These are phyloP conservation scores for Boletus subparvulus DNA, from an alignment of 768 basidiomycete genomes.

Conservation along the genomic window DNA sequence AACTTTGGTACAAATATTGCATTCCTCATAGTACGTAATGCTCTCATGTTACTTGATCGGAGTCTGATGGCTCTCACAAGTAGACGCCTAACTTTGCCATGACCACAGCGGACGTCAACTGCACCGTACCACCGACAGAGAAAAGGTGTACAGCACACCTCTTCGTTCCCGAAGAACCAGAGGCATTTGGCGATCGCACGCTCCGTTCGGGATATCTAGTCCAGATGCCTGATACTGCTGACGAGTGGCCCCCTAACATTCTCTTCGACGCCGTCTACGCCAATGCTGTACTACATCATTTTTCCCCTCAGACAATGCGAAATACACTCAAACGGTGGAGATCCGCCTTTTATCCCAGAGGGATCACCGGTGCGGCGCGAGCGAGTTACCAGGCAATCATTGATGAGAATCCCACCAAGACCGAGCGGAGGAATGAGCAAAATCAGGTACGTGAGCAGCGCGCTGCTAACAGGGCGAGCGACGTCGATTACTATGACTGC, in stretches of 20 bases:
- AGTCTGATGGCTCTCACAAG: background rate
- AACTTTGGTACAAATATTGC: background rate
- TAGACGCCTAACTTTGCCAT: slow-evolving; percentile 11
- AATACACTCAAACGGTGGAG: background rate
- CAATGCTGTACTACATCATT: background rate
- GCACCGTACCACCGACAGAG: background rate
- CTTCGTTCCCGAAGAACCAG: background rate
- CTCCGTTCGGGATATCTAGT: background rate
- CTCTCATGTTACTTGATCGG: background rate
- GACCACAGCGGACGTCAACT: background rate
- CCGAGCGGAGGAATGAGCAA: background rate
- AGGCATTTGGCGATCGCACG: background rate
- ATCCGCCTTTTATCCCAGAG: background rate
- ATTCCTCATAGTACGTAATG: background rate
- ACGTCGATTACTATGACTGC: no score
- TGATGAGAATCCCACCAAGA: background rate
- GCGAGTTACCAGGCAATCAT: background rate
- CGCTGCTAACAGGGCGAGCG: background rate
- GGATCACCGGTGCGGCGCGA: background rate
- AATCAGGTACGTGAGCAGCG: background rate
- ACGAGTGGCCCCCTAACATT: slow-evolving; percentile 3
- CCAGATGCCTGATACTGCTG: background rate
- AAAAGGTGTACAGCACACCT: background rate
- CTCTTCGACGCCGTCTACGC: slow-evolving; percentile 7
- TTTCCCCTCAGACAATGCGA: background rate